Base-by-base conservation (phyloP, 306 rosid species). In the Sicyos edulis region DNA sequence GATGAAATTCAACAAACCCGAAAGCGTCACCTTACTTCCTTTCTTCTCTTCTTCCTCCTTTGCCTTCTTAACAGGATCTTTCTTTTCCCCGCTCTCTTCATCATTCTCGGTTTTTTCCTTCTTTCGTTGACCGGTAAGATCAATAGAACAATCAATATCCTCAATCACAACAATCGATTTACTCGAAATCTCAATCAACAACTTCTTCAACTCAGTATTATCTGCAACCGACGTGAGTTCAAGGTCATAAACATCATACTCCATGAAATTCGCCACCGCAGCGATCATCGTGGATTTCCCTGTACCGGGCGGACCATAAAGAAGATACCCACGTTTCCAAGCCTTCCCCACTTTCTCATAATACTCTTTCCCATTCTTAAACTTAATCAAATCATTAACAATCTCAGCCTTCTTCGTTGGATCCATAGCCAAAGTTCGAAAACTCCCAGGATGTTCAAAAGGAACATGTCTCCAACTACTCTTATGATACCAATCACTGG, bases 101-200 rank as follows among this genome's bases (percentile, higher is more conserved):
- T 75, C 42, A 6, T 32, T 54, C 53, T 62, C 52, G n/a, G 77
- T 82, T 10, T 68, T 75, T 83, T 2, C 37, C 5, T 32, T 32
- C 37, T 32, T 32, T 32, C 78, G 44, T 8, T 89, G 84, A 0
- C 88, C 85, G 0, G 96, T 86, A 6, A 89, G 88, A 74, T 89
- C 96, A 20, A 85, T 88, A 0, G 92, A 84, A 60, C 92, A 89
- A 75, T 87, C 96, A 20, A 90, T 90, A 26, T 90, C 92, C 29
- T 90, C 92, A 8, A 89, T 86, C 51, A 87, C 87, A 1, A 80
- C 78, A 0, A 89, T 84, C 0, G 91, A 59, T 45, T 81, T 85
- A 17, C 76, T 80, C 0, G 92, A 65, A 0, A 78, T 84, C 2
- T 85, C 88, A 0, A 87, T 87, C 76, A 89, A 15, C 7, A 87